Evolutionary conservation across 2,329 filamentous ascomycete species (phyloP), one percentile per base, ranked within the genome.

Genomic region (Diplocarpon mali): DNA sequence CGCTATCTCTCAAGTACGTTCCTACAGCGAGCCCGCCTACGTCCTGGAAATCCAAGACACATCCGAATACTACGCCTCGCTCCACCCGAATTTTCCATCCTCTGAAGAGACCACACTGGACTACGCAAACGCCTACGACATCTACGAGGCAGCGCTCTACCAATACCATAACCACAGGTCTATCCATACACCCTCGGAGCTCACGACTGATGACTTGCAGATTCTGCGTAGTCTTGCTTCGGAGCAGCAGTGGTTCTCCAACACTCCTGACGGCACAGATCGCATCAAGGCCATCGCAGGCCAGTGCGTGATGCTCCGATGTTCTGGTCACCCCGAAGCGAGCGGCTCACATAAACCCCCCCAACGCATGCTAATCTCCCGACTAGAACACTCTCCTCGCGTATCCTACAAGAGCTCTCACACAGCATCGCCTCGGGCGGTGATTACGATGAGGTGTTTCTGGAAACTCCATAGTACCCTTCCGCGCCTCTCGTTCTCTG

Each of bases 221-320:
- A 67, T 75, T 48, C 70, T 90, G 30, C 68, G 69, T 46, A 67
- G 65, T 4, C 72, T 89, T 16, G 87, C 88, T 40, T 73, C 80
- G 50, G 64, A 65, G 14, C 77, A 88, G 59, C 79, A 92, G 65
- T 82, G 72, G 59, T 57, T 62, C 42, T 61, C 66, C 20, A 76
- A 80, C 57, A 70, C 82, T 7, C 73, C 76, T 11, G 78, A 75
- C 58, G 79, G 80, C 44, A 65, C 67, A 1, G 41, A 46, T 13
- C 47, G 55, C 8, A 65, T 75, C 45, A 68, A 69, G 20, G 68
- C 70, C 20, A 66, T 80, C 31, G 64, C 72, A 0, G 76, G 75
- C 1, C n/a, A n/a, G n/a, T n/a, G n/a, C n/a, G n/a, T n/a, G n/a
- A n/a, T n/a, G n/a, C n/a, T n/a, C n/a, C n/a, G n/a, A n/a, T n/a